These are phyloP conservation scores for Fusarium secorum DNA, from an alignment of 2,329 filamentous ascomycete species.

Conservation along the genomic window DNA sequence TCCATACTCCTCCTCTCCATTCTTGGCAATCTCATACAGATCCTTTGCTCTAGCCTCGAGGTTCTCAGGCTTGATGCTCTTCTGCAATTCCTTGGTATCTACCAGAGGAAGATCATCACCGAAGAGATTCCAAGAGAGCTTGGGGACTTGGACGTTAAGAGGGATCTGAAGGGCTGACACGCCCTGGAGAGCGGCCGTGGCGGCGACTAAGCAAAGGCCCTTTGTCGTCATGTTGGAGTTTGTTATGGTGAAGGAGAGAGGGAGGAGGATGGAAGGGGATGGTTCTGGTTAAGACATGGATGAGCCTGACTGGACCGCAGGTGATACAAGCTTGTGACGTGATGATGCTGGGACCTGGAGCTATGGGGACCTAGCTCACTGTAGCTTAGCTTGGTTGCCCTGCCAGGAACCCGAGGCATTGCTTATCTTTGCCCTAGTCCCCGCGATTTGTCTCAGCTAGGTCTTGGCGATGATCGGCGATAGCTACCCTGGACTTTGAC, in stretches of 20 bases:
- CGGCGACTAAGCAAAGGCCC: slow-evolving; percentile 38
- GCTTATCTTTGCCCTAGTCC: slow-evolving; percentile 26
- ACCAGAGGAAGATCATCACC: slow-evolving; percentile 52
- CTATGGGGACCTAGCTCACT: slow-evolving; percentile 2
- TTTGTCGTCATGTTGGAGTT: slow-evolving; percentile 36
- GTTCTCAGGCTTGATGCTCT: slow-evolving; percentile 61
- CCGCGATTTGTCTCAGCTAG: slow-evolving; percentile 4
- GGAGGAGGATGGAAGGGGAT: slow-evolving; percentile 8
- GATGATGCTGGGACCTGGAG: slow-evolving; percentile 24
- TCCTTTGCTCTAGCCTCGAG: slow-evolving; percentile 67
- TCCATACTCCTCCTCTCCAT: slow-evolving; percentile 66
- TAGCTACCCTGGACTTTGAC: background rate
- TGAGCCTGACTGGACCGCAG: background rate
- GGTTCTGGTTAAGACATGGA: background rate
- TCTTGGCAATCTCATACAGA: slow-evolving; percentile 69
- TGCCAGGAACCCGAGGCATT: slow-evolving; percentile 35
- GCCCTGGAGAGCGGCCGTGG: slow-evolving; percentile 41
- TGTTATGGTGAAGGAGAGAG: background rate
- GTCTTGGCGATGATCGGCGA: slow-evolving; percentile 2
- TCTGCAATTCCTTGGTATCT: slow-evolving; percentile 64
- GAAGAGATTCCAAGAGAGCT: slow-evolving; percentile 31
- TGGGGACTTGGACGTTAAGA: slow-evolving; percentile 25
- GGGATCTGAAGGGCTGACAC: slow-evolving; percentile 41
- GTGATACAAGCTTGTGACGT: slow-evolving; percentile 35
- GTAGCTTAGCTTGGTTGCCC: slow-evolving; percentile 29